Evolutionary conservation across 495 filamentous ascomycete species (phyloP), one percentile per base, ranked within the genome.

Genomic region (Aspergillus sparsus): DNA sequence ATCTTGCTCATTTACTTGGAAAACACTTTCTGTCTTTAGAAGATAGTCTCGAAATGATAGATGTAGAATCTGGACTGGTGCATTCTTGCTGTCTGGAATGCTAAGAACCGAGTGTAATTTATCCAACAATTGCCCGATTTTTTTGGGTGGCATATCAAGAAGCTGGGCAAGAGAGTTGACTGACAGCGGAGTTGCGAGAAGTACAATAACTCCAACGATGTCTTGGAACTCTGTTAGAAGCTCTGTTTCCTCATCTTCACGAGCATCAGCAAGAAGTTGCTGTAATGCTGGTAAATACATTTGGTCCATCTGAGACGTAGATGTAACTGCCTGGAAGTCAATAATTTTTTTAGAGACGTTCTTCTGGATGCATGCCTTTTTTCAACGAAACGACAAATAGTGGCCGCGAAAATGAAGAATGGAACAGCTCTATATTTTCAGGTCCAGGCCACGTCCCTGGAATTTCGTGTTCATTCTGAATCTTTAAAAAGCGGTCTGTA

Each of bases 321-420:
- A n/a, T 37, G 57, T 56, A 18, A 32, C 39, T 60, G 21, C 21
- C 21, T n/a, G 42, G 31, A 66, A 39, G 37, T 55, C 36, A 10
- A 73, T 55, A 27, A 73, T 36, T 27, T 62, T 62, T 45, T 49
- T 21, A 0, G 2, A 63, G 62, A 34, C 64, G 51, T 15, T 53
- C 15, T 39, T 63, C 21, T n/a, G 68, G 66, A 31, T 53, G 59
- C 21, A 55, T 31, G 42, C 21, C 37, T 34, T 67, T 67, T 50
- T 32, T 57, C 52, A 11, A 71, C 15, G 44, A 65, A 61, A 5
- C 63, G 67, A 55, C 63, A 73, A 6, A 68, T 41, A 7, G 68
- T 73, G 18, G 67, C 65, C 6, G 67, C 67, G 12, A 57, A 63
- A 18, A 73, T 73, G 37, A 73, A 73, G 4, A 73, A 46, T 12